Conservation (phyloP, 805 yeast species). For the Hanseniaspora lindneri region DNA sequence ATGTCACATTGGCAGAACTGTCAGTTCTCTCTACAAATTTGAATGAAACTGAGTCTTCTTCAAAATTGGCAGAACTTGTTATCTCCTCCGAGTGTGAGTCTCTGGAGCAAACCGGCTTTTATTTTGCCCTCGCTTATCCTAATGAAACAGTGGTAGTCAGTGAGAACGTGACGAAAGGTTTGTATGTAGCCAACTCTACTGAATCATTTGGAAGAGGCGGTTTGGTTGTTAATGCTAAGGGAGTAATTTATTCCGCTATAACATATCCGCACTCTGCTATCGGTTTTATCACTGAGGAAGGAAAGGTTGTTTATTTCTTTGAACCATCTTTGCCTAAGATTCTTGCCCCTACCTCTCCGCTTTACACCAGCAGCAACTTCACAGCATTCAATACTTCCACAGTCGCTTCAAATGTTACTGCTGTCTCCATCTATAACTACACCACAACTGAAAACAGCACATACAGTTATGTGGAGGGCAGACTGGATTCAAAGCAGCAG, state of each 20-base stretch:
- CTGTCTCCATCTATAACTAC: background rate
- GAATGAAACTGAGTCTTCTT: constrained; percentile 21
- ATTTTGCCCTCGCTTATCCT: constrained; percentile 21
- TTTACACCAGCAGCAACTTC: constrained; percentile 22
- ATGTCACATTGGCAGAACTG: constrained; percentile 24
- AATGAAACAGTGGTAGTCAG: constrained; percentile 23
- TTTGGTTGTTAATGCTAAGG: constrained; percentile 21
- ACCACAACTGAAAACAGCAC: constrained; percentile 10
- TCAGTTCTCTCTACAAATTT: constrained; percentile 18
- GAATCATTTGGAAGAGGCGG: constrained; percentile 21
- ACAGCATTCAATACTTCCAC: constrained; percentile 17
- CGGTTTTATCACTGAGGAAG: constrained; percentile 21
- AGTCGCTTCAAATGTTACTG: constrained; percentile 6
- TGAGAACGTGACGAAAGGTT: constrained; percentile 20
- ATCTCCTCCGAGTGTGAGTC: constrained; percentile 21
- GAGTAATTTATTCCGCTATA: constrained; percentile 25
- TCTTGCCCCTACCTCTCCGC: constrained; percentile 20
- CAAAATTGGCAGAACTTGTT: constrained; percentile 21
- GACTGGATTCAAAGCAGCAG: background rate
- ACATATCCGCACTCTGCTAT: constrained; percentile 23
- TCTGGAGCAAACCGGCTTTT: constrained; percentile 25
- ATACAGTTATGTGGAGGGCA: background rate
- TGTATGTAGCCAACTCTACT: constrained; percentile 21
- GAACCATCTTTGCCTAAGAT: constrained; percentile 22
- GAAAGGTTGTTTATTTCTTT: constrained; percentile 23